Evolutionary conservation across 768 basidiomycete species (phyloP), one percentile per base, ranked within the genome.

Genomic region (Imleria badia): DNA sequence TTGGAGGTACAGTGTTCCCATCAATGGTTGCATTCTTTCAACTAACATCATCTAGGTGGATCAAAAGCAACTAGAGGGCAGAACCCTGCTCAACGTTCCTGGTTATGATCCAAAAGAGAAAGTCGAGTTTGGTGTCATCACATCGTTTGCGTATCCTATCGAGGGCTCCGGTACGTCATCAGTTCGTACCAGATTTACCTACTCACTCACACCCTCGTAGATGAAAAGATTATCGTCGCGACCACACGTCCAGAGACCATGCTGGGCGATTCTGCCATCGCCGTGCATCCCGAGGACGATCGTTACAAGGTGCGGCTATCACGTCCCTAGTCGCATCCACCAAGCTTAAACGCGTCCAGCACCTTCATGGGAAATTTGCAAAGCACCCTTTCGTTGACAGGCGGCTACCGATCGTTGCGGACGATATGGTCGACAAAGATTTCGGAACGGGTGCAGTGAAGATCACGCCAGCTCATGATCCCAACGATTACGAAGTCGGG

Each of bases 381-480:
- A 72, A 76, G 1, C 94, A 98, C 69, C 97, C 97, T 1, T 98
- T 99, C 77, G 72, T 96, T 45, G 73, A 84, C 55, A 85, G 97
- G 43, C 83, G 85, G 15, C 76, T 99, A 43, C 96, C 93, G 14
- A 96, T 99, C 69, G 76, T 98, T 53, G 78, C 85, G 29, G 96
- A 98, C 66, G 75, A 80, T 20, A 88, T 94, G 69, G 87, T 97
- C 54, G 96, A 98, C 67, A 97, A 93, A 86, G 79, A 81, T 11
- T 98, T 98, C 62, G 97, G 97, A 35, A 99, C 97, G 30, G 97
- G 97, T 68, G 97, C 96, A 1, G 96, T 98, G 48, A 98, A 99
- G 77, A 98, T 98, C 65, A 98, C 97, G 0, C 97, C 97, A 15
- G 97, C 96, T 0, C 97, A 98, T 67, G 97, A 98, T 69, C 90